Base-by-base conservation (phyloP, 2,329 filamentous ascomycete genomes). In the Colletotrichum agaves region DNA sequence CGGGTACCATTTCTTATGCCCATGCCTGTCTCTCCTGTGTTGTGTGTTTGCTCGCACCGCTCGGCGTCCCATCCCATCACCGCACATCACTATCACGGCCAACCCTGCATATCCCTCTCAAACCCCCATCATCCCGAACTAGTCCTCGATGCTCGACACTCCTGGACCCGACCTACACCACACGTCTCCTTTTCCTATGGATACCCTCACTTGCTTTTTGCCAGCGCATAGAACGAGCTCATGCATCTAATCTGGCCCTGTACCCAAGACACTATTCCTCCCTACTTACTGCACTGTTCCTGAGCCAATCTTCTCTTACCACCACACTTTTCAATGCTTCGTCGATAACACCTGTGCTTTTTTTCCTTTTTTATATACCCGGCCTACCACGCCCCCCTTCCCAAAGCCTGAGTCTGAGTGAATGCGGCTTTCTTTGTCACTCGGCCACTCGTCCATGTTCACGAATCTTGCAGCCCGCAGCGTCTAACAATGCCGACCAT, bases 171-270 rank as follows among this genome's bases (percentile, higher is more conserved):
- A 67, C 53, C 64, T 63, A 58, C 44, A 37, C 64, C 58, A 58
- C 44, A 37, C 59, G 50, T 59, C 64, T 59, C 39, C 67, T 55
- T 63, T 59, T 63, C 59, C 67, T 71, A 69, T 71, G 69, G 69
- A 70, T 71, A 71, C 69, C 67, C 63, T 71, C 69, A 63, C 58
- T 67, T 69, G 66, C 53, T 58, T 63, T 57, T 60, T 70, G 69
- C 69, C 69, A 71, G 63, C 67, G 69, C 69, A 71, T 71, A 71
- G 67, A 67, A 52, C 60, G 55, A 59, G 61, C 69, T 69, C 60
- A 67, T 71, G 67, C 69, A 60, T 44, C 27, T 58, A 55, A 59
- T 69, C 67, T 70, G 67, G 50, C 43, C 43, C 66, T 39, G 31
- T 49, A 61, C 49, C 61, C 55, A 49, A 57, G 66, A 57, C 62